phyloP scores from a whole-genome alignment of 2,329 filamentous ascomycete species.

The Colletotrichum filicis region DNA sequence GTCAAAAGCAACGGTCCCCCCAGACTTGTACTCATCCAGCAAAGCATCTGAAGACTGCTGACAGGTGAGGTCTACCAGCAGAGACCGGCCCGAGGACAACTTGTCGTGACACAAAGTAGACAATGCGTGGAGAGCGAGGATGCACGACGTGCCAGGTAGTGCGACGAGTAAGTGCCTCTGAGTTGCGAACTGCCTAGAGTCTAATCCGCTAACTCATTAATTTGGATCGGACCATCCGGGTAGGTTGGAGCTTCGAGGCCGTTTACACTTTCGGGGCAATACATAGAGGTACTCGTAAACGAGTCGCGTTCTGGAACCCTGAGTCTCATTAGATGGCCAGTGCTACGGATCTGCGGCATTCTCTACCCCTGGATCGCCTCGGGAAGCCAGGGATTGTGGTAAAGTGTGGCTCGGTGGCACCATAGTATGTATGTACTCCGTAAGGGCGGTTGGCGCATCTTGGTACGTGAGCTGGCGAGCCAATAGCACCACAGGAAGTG shows the following conservation, averaged over 20 bases:
- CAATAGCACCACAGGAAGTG: neutral
- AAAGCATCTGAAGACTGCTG: neutral
- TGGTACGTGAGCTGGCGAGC: no score
- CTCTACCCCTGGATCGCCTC: neutral
- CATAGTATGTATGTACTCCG: neutral
- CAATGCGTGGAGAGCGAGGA: neutral
- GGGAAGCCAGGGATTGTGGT: neutral
- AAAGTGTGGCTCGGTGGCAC: neutral
- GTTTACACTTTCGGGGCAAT: neutral
- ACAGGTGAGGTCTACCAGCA: neutral
- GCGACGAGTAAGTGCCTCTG: neutral
- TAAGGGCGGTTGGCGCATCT: neutral
- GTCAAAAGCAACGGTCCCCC: neutral
- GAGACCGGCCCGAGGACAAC: neutral
- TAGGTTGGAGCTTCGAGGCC: neutral
- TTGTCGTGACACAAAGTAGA: neutral
- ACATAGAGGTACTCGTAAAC: neutral
- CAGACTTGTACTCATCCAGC: neutral
- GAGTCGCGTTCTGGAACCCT: conserved; percentile 1
- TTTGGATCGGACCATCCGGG: neutral
- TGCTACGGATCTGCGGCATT: conserved; percentile 8
- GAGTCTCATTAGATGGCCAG: conserved; percentile 1
- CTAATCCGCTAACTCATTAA: neutral
- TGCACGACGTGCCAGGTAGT: neutral
- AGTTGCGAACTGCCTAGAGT: neutral